Base-by-base conservation (phyloP, 331 rosid genomes). In the Pyrus hybrid region DNA sequence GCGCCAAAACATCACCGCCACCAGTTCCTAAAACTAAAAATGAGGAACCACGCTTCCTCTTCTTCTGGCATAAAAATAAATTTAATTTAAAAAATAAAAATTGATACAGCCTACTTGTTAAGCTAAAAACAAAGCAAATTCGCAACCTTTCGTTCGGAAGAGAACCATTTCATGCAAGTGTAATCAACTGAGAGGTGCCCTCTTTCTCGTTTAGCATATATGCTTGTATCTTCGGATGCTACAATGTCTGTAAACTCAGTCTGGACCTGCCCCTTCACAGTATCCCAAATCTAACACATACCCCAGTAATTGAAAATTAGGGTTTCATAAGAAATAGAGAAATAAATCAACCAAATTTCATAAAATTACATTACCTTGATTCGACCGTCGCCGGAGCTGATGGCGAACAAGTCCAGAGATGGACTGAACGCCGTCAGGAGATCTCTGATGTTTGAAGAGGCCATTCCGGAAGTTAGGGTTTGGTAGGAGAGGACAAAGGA, bases 151-250 rank as follows among this genome's bases (percentile, higher is more conserved):
- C 68, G 81, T 70, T 90, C 86, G 43, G 87, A 73, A 66, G 89
- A 90, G 45, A 89, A 75, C 97, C 97, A 95, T 73, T 88, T 90
- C 93, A 95, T 92, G 90, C 99, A 95, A 0, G 96, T 95, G 74
- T 90, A 95, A 80, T 95, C 99, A 63, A 95, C 81, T 7, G 99
- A 91, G 49, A 95, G 97, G 66, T 92, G 97, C 22, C 97, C 99
- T 64, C 85, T 90, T 18, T 74, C 76, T 41, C 87, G 81, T 57
- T 80, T 81, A 20, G 85, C 71, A 63, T 73, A 81, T 26, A 74
- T 77, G 74, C 80, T 82, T 17, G 86, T 80, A 28, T 87, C 82
- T 70, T 85, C 90, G 10, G 87, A 79, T 69, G 92, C 81, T 7
- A 83, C 69, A 29, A 93, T 71, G 73, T 92, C 97, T 5, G 97